Conservation (phyloP, 352 stramenopile genomes). For the Phytopythium delawarense region DNA sequence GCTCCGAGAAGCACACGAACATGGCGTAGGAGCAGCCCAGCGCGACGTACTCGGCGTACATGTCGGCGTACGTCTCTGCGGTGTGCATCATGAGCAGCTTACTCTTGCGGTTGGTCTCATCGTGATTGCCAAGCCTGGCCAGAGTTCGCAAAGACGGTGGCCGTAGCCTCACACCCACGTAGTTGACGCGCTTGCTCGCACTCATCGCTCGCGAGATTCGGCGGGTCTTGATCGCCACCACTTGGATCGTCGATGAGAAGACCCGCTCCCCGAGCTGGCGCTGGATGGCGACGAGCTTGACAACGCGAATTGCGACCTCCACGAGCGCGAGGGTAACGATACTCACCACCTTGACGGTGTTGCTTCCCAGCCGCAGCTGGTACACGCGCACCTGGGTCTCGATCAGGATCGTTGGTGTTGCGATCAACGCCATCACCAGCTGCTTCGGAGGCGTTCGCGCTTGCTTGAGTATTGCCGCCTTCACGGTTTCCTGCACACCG, state of each 20-base stretch:
- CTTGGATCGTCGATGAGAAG: constrained; percentile 2
- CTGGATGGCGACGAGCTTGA: constrained; percentile 14
- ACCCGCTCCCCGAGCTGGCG: constrained; percentile 1
- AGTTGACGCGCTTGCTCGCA: not conserved
- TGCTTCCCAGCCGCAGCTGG: constrained; percentile 17
- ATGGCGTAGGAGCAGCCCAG: constrained; percentile 35
- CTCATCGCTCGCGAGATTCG: not conserved
- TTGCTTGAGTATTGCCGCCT: constrained; percentile 3
- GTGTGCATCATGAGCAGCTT: constrained; percentile 19
- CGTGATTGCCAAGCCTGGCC: constrained; percentile 11
- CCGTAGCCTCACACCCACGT: not conserved
- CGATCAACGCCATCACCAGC: constrained; percentile 9
- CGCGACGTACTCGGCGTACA: constrained; percentile 37
- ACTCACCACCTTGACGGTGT: constrained; percentile 10
- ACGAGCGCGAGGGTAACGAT: constrained; percentile 15
- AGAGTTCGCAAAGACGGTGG: constrained; percentile 15
- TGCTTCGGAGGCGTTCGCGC: constrained; percentile 1
- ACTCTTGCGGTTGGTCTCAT: constrained; percentile 14
- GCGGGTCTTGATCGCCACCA: not conserved
- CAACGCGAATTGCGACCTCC: constrained; percentile 18
- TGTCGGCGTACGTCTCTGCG: constrained; percentile 26
- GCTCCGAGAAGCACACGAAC: constrained; percentile 21
- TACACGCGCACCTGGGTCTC: constrained; percentile 29
- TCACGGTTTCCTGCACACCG: constrained; percentile 15
- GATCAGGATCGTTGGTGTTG: constrained; percentile 27